Percentiles rank a stretch among this genome's conserved stretches.
Evolutionary conservation across 2,329 filamentous ascomycete species (phyloP).

Genomic region (Scedosporium minutisporum): DNA sequence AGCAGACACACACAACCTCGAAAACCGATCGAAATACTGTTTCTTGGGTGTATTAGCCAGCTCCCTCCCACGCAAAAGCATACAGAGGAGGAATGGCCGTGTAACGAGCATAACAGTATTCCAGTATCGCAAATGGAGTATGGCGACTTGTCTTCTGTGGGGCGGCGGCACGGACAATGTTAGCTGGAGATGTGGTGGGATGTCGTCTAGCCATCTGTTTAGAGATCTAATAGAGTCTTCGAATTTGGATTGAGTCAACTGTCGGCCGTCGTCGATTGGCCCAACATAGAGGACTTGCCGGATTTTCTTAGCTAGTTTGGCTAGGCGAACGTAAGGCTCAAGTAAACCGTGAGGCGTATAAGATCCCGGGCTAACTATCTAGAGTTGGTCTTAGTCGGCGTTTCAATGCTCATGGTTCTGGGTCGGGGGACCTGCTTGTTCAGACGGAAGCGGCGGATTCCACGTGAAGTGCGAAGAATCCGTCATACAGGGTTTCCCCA

Average conservation of each 20-base stretch:
- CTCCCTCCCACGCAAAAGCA: not conserved
- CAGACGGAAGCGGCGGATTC: not conserved
- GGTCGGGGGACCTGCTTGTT: not conserved
- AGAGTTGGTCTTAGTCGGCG: not conserved
- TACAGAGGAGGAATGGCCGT: constrained; percentile 18
- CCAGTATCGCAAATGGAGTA: constrained; percentile 14
- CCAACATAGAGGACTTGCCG: not conserved
- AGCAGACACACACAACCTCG: not conserved
- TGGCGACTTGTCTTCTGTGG: not conserved
- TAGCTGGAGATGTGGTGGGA: not conserved
- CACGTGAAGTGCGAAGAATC: not conserved
- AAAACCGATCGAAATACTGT: not conserved
- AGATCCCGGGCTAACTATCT: not conserved
- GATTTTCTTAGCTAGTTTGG: not conserved
- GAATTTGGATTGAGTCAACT: not conserved
- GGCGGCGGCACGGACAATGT: not conserved
- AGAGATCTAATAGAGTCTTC: not conserved
- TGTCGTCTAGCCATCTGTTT: not conserved
- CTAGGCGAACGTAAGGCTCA: not conserved
- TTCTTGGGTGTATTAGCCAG: not conserved
- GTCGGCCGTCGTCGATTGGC: not conserved
- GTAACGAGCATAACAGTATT: constrained; percentile 14
- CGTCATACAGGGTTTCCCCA: not conserved
- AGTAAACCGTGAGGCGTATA: not conserved
- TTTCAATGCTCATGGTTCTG: not conserved